A percentile compares a stretch with the other conserved stretches of the same genome.
These are phyloP conservation scores for Fistulinella cinereoalba DNA, from an alignment of 1,284 basidiomycete genomes.

Conservation along the genomic window DNA sequence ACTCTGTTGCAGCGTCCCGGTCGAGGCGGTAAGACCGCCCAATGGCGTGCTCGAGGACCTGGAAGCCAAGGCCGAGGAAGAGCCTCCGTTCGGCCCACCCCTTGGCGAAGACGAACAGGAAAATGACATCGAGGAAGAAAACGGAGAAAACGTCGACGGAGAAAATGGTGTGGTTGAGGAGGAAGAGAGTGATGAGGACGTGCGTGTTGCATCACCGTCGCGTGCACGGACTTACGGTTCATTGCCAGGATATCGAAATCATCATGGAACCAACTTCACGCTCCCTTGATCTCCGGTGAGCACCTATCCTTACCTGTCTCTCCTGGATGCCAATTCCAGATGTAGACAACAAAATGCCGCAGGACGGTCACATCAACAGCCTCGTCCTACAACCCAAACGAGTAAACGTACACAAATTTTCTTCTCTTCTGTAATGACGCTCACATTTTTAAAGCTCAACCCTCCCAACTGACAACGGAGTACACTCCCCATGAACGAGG, in stretches of 20 bases:
- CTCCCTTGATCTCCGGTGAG: slow-evolving; percentile 71
- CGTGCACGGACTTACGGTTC: slow-evolving; percentile 5
- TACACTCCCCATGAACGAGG: slow-evolving; percentile 84
- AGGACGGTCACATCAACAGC: slow-evolving; percentile 17
- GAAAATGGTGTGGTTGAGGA: slow-evolving; percentile 32
- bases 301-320: slow-evolving; percentile 6
- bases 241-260: slow-evolving; percentile 67
- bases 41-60: slow-evolving; percentile 48
- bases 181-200: slow-evolving; percentile 46
- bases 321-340: slow-evolving; percentile 1
- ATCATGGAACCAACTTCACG: slow-evolving; percentile 71
- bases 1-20: slow-evolving; percentile 41
- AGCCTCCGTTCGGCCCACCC: slow-evolving; percentile 30
- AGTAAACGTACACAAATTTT: slow-evolving; percentile 31
- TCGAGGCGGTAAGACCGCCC: slow-evolving; percentile 41
- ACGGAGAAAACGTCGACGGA: slow-evolving; percentile 32
- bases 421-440: not conserved
- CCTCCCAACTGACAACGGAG: slow-evolving; percentile 79
- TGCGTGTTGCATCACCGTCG: slow-evolving; percentile 17
- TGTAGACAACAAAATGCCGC: slow-evolving; percentile 32
- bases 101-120: slow-evolving; percentile 30
- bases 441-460: slow-evolving; percentile 30
- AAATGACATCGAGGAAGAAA: slow-evolving; percentile 32
- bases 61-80: slow-evolving; percentile 44
- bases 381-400: slow-evolving; percentile 28